Conservation (phyloP, 108 stramenopile genomes). For the Nannochloropsis salina region DNA sequence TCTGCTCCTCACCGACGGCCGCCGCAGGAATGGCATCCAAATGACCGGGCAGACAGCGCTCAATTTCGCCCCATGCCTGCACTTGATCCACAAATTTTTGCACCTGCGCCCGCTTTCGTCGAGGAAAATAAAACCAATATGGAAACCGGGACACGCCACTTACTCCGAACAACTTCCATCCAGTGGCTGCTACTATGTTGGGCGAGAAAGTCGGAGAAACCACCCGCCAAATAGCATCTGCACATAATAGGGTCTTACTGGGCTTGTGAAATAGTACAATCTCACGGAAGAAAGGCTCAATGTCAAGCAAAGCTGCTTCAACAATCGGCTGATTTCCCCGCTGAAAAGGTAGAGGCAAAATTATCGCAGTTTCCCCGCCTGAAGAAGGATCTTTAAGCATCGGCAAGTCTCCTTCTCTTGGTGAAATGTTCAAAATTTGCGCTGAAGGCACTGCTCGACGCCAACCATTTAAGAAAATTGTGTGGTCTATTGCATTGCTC, state of each 20-base stretch:
- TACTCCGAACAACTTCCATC: background rate
- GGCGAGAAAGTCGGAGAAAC: background rate
- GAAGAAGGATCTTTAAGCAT: background rate
- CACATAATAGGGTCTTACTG: slow-evolving; percentile 1
- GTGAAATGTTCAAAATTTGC: background rate
- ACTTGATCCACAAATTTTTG: background rate
- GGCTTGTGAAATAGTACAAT: slow-evolving; percentile 12
- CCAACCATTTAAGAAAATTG: background rate
- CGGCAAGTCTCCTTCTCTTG: background rate
- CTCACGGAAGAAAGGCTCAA: background rate
- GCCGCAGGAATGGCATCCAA: background rate
- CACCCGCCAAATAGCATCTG: slow-evolving; percentile 12
- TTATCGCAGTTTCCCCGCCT: background rate
- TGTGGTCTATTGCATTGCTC: slow-evolving; percentile 7
- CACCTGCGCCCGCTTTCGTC: slow-evolving; percentile 11
- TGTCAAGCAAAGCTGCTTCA: slow-evolving; percentile 9
- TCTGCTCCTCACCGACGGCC: background rate
- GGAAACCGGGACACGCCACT: background rate
- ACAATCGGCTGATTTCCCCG: background rate
- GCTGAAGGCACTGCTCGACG: background rate
- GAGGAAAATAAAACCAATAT: background rate
- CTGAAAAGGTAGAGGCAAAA: slow-evolving; percentile 11
- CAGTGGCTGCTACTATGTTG: slow-evolving; percentile 15
- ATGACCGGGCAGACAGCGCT: background rate
- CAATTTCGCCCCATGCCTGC: background rate